Conservation (phyloP, 2,329 filamentous ascomycete genomes). For the Pseudogymnoascus sp. region DNA sequence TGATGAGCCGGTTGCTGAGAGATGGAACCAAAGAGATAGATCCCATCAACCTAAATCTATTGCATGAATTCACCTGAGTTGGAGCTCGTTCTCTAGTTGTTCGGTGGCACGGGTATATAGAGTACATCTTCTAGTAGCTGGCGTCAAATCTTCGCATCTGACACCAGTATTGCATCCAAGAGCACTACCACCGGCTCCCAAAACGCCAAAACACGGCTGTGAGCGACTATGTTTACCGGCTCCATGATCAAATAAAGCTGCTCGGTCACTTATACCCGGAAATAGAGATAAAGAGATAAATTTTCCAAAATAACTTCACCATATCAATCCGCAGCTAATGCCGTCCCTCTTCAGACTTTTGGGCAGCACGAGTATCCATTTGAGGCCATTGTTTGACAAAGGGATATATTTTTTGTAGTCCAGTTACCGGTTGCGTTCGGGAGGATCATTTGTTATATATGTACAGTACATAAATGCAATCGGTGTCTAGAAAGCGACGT, state of each 20-base stretch:
- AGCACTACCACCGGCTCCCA: no score
- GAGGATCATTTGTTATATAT: conserved; percentile 9
- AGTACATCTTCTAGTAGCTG: neutral
- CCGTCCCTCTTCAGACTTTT: neutral
- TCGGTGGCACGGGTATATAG: neutral
- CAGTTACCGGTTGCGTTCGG: neutral
- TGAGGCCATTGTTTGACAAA: conserved; percentile 8
- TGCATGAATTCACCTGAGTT: neutral
- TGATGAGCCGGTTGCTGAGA: neutral
- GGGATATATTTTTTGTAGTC: conserved; percentile 20
- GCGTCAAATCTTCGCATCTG: neutral
- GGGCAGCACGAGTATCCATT: neutral
- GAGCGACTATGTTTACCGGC: neutral
- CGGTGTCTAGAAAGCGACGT: neutral
- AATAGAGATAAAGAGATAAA: neutral
- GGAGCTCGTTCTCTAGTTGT: neutral
- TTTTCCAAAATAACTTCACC: neutral
- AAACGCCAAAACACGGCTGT: neutral
- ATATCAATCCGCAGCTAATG: neutral
- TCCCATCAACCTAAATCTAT: neutral
- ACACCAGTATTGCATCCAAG: neutral
- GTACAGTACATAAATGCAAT: conserved; percentile 7
- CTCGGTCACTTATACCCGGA: neutral
- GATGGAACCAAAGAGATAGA: neutral
- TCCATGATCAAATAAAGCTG: neutral